Evolutionary conservation across 1,284 basidiomycete species (phyloP).

Genomic region (Cutaneotrichosporon sp.): DNA sequence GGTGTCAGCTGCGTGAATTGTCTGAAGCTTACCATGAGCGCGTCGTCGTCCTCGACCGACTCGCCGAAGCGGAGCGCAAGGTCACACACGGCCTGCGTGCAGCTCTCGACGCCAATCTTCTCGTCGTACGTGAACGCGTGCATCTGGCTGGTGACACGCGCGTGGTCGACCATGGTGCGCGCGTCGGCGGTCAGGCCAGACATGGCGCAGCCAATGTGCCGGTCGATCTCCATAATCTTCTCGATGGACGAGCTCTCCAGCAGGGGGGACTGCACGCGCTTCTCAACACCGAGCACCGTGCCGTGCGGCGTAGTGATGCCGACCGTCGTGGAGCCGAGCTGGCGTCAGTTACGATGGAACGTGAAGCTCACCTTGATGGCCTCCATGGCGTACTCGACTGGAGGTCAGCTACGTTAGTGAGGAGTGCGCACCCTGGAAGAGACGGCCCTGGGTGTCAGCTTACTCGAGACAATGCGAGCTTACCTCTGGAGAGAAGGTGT

Average conservation of each 20-base stretch:
- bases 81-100: conserved; percentile 97
- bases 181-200: conserved; percentile 97
- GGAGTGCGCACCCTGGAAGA: conserved; percentile 55
- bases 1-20: conserved; percentile 8
- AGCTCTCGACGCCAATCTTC: conserved; percentile 93
- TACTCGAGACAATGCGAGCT: conserved; percentile 14
- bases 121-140: conserved; percentile 98
- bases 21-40: conserved; percentile 78
- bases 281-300: conserved; percentile 94
- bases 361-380: conserved; percentile 80
- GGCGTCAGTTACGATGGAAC: conserved; percentile 17
- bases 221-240: conserved; percentile 99
- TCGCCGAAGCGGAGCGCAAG: conserved; percentile 96
- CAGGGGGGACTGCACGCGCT: conserved; percentile 95
- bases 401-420: conserved; percentile 14
- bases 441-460: conserved; percentile 51
- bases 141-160: conserved; percentile 94
- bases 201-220: conserved; percentile 97
- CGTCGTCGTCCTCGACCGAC: conserved; percentile 97
- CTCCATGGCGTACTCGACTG: conserved; percentile 99
- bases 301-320: conserved; percentile 86
- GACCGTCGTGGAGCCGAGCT: conserved; percentile 98
- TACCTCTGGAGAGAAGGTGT: conserved; percentile 97
- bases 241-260: conserved; percentile 96
- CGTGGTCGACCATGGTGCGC: conserved; percentile 99